Evolutionary conservation across 202 grass and related monocot species (phyloP), one percentile per base, ranked within the genome.

Genomic region (Brachypodium distachyon): DNA sequence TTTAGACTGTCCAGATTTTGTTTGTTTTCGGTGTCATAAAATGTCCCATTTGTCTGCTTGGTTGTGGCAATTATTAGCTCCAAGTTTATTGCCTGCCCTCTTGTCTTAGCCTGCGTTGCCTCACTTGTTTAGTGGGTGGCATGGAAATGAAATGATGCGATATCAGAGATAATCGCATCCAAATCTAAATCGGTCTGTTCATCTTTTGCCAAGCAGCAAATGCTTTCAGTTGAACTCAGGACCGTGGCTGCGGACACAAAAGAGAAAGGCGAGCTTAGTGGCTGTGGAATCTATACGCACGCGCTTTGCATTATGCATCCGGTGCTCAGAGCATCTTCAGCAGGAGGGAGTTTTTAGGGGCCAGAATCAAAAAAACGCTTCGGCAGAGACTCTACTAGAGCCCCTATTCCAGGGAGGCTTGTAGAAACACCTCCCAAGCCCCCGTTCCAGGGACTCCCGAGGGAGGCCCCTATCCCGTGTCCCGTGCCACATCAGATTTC

Each of bases 291-390:
- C 18, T 63, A 69, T 84, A n/a, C n/a, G 7, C 74, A 14, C 38
- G 5, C 61, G n/a, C 86, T 88, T 84, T 80, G 81, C 81, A 76
- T 80, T 73, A 26, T 73, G 34, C 70, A 74, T 67, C 68, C 25
- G 52, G 57, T 53, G n/a, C n/a, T n/a, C n/a, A n/a, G n/a, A n/a
- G n/a, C n/a, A n/a, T n/a, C n/a, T n/a, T n/a, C n/a, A n/a, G n/a
- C n/a, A n/a, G n/a, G n/a, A n/a, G n/a, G n/a, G n/a, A n/a, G n/a
- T n/a, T n/a, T n/a, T n/a, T n/a, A n/a, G n/a, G n/a, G n/a, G n/a
- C n/a, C n/a, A n/a, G n/a, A n/a, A n/a, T n/a, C n/a, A n/a, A n/a
- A n/a, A n/a, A n/a, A n/a, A n/a, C n/a, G n/a, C n/a, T n/a, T n/a
- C n/a, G n/a, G n/a, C n/a, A n/a, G n/a, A n/a, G n/a, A n/a, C n/a